Conservation (phyloP, 2,329 filamentous ascomycete species). For the Arthroderma uncinatum region DNA sequence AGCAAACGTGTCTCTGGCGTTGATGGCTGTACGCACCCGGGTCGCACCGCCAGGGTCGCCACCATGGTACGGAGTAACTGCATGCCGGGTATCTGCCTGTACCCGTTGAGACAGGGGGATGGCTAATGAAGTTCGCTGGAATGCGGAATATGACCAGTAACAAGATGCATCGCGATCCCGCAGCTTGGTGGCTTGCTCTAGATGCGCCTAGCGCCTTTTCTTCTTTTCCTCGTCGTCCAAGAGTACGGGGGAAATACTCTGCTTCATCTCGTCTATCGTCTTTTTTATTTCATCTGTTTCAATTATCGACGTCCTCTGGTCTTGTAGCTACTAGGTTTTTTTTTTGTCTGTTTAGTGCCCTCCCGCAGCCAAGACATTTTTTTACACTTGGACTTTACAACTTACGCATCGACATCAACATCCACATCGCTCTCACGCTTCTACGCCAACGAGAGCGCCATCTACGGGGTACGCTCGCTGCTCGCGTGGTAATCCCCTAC, state of each 20-base stretch:
- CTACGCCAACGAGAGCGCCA: not conserved
- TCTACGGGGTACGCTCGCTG: not conserved
- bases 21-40: not conserved
- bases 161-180: constrained; percentile 1
- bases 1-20: constrained; percentile 2
- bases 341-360: not conserved
- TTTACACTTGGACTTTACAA: not conserved
- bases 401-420: not conserved
- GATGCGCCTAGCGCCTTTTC: constrained; percentile 2
- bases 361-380: not conserved
- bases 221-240: not conserved
- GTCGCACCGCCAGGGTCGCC: not conserved
- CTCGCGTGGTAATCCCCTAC: not conserved
- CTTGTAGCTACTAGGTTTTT: not conserved
- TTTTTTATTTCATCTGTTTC: not conserved
- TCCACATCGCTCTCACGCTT: not conserved
- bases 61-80: not conserved
- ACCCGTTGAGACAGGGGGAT: constrained; percentile 1
- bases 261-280: not conserved
- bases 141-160: constrained; percentile 5
- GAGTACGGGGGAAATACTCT: not conserved
- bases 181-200: constrained; percentile 4
- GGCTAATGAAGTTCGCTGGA: not conserved
- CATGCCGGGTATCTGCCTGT: constrained; percentile 4
- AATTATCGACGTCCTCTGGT: not conserved